Base-by-base conservation (phyloP, 2,329 filamentous ascomycete species). In the Microdochium trichocladiopsis region DNA sequence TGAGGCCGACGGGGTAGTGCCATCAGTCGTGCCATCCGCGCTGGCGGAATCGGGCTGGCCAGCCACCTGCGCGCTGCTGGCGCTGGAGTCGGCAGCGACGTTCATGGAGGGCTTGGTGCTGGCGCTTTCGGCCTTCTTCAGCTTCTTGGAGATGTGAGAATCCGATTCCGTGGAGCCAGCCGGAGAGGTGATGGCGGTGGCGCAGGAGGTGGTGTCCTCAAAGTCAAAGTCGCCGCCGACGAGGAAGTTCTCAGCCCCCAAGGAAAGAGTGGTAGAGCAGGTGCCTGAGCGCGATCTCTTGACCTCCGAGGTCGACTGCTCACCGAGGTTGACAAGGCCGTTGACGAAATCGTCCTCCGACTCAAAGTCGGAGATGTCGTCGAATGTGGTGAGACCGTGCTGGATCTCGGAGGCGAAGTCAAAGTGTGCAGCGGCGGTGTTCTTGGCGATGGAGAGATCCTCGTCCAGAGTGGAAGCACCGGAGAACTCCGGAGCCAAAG, bases 361-460 rank as follows among this genome's bases (percentile, higher is more conserved):
- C 67, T 96, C 92, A 52, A 96, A 79, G 62, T 95, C 91, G 23
- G 92, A 94, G 59, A 95, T 83, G 58, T 90, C 88, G 68, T 95
- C 89, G 60, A 95, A 95, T 9, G 79, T 76, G 24, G 88, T 86
- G 25, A 94, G 78, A 23, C 80, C 80, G 72, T 79, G 73, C 59
- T 75, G 72, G 23, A 74, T 58, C n/a, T 69, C 66, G 49, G 71
- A 62, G 57, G 70, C 71, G 64, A 84, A 82, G 55, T 81, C 77
- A 58, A 86, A 81, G 41, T 21, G 41, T 11, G 41, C 41, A 23
- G n/a, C 36, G n/a, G 41, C 10, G 18, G 18, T 45, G 41, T 23
- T 21, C 41, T 45, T 45, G 23, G 69, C 69, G 64, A 67, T 69
- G 53, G 65, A 63, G 51, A 69, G 63, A 56, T 67, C 70, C 63